Conservation (phyloP, 2,329 filamentous ascomycete genomes). For the Verticillium isaacii region DNA sequence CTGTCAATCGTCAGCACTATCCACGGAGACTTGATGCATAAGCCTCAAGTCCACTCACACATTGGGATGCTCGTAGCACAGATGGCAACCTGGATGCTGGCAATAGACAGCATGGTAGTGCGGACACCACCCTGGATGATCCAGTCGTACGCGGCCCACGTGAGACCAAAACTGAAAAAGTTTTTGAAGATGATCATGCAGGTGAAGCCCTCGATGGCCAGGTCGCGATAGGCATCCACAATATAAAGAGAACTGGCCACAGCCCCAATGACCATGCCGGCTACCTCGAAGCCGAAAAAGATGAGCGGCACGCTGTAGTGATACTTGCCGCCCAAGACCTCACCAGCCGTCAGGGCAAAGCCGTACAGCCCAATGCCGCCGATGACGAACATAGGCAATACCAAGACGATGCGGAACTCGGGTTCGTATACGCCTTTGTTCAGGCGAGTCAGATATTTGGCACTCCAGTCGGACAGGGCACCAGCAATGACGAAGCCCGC, state of each 20-base stretch:
- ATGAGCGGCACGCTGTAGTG: conserved; percentile 71
- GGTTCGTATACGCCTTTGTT: conserved; percentile 87
- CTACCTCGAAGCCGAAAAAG: conserved; percentile 80
- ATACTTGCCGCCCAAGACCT: conserved; percentile 52
- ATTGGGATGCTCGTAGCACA: conserved; percentile 71
- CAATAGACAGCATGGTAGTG: conserved; percentile 62
- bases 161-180: conserved; percentile 82
- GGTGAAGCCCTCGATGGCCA: conserved; percentile 84
- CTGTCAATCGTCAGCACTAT: conserved; percentile 31
- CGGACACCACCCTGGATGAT: conserved; percentile 60
- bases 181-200: conserved; percentile 93
- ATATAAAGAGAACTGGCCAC: conserved; percentile 84
- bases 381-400: conserved; percentile 75
- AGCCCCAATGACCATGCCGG: conserved; percentile 88
- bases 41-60: conserved; percentile 54
- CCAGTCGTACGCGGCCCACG: conserved; percentile 83
- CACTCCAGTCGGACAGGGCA: conserved; percentile 66
- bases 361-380: conserved; percentile 77
- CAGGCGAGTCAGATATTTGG: conserved; percentile 61
- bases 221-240: conserved; percentile 87
- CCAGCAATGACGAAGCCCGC: conserved; percentile 74
- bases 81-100: conserved; percentile 71
- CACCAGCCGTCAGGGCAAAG: conserved; percentile 69
- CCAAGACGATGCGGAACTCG: conserved; percentile 80
- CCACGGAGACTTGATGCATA: background rate